Percentiles rank a stretch among this genome's conserved stretches.
Evolutionary conservation across 2,329 filamentous ascomycete genomes (phyloP).

Genomic region (Alternaria ventricosa): DNA sequence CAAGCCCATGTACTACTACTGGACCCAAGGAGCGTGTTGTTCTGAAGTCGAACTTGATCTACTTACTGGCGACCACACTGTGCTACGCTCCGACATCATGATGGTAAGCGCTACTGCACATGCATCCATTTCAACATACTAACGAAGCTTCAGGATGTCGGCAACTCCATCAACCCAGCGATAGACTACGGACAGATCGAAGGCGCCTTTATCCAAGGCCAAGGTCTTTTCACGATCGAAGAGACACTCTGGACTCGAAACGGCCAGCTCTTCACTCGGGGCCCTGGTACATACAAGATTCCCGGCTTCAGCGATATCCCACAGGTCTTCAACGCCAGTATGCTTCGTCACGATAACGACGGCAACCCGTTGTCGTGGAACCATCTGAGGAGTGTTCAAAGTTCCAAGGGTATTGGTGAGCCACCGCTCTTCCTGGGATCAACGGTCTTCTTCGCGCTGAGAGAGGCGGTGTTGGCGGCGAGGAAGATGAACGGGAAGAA

Average conservation of each 20-base stretch:
- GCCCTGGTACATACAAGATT: constrained; percentile 80
- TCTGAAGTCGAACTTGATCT: constrained; percentile 92
- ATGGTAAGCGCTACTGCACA: constrained; percentile 62
- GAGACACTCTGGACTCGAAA: constrained; percentile 72
- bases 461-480: constrained; percentile 79
- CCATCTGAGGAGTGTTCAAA: constrained; percentile 81
- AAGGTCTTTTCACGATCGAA: constrained; percentile 80
- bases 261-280: constrained; percentile 68
- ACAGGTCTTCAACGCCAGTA: constrained; percentile 79
- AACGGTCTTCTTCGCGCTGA: constrained; percentile 83
- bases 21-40: constrained; percentile 82
- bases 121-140: neutral
- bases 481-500: constrained; percentile 56
- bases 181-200: constrained; percentile 85
- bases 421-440: constrained; percentile 79
- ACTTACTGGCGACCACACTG: constrained; percentile 91
- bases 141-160: constrained; percentile 67
- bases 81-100: constrained; percentile 84
- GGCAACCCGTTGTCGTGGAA: constrained; percentile 71
- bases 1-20: constrained; percentile 91
- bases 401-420: constrained; percentile 78
- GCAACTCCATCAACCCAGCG: constrained; percentile 76
- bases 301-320: constrained; percentile 88
- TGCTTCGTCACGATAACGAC: constrained; percentile 71
- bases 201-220: constrained; percentile 79